phyloP scores from a whole-genome alignment of 345 rosid genomes.

The Ceriops zippeliana region DNA sequence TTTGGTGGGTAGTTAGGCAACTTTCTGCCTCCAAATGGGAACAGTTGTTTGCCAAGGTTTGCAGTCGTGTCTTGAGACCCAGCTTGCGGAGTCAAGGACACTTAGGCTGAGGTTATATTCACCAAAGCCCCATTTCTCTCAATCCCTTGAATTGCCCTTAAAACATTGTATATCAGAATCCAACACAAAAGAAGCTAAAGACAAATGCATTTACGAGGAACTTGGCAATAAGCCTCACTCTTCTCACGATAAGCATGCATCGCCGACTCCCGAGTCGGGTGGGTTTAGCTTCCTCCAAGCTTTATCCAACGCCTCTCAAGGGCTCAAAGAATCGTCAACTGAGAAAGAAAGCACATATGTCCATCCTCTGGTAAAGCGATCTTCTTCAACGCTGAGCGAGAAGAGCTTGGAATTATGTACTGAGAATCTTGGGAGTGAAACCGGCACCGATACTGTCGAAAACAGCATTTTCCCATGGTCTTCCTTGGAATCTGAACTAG shows the following conservation, averaged over 20 bases:
- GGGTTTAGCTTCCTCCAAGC: slow-evolving; percentile 55
- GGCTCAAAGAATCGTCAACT: slow-evolving; percentile 20
- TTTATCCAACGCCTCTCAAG: slow-evolving; percentile 22
- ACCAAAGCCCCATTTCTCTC: slow-evolving; percentile 32
- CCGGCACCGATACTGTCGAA: slow-evolving; percentile 51
- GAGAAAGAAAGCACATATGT: slow-evolving; percentile 30
- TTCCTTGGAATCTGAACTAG: slow-evolving; percentile 14
- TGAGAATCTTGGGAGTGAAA: slow-evolving; percentile 77
- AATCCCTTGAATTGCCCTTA: slow-evolving; percentile 36
- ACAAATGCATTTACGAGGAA: slow-evolving; percentile 19
- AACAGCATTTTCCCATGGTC: slow-evolving; percentile 29
- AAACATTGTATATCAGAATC: slow-evolving; percentile 34
- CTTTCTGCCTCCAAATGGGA: slow-evolving; percentile 41
- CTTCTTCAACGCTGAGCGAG: slow-evolving; percentile 52
- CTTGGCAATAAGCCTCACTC: neutral
- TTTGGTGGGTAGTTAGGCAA: neutral
- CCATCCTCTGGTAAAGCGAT: slow-evolving; percentile 43
- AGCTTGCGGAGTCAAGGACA: slow-evolving; percentile 48
- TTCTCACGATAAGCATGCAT: slow-evolving; percentile 3
- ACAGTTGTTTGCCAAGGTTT: slow-evolving; percentile 60
- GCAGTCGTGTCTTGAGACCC: slow-evolving; percentile 56
- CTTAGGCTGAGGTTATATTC: slow-evolving; percentile 56
- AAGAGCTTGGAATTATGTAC: slow-evolving; percentile 82
- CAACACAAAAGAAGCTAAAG: slow-evolving; percentile 19
- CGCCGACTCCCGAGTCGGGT: slow-evolving; percentile 23